Conservation (phyloP, 495 filamentous ascomycete genomes). For the Endocarpon pusillum region DNA sequence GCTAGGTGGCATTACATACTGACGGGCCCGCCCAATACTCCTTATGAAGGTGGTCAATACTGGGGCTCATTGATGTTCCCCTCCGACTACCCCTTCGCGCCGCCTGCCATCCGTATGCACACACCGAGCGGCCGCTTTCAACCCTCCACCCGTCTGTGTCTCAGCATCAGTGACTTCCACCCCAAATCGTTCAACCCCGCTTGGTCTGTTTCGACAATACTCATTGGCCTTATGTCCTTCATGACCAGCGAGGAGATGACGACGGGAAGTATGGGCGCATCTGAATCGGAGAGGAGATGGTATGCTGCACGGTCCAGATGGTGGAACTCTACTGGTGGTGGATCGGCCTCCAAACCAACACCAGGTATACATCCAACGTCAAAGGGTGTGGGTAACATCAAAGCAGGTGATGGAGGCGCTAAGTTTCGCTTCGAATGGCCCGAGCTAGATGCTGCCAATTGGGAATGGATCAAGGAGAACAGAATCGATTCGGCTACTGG, state of each 20-base stretch:
- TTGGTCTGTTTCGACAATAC: constrained; percentile 95
- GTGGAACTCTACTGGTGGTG: constrained; percentile 96
- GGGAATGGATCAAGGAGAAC: constrained; percentile 77
- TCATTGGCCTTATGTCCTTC: constrained; percentile 86
- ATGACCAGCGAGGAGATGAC: constrained; percentile 99
- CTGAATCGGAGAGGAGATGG: constrained; percentile 59
- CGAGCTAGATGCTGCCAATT: constrained; percentile 80
- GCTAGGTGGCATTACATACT: constrained; percentile 96
- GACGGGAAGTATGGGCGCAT: constrained; percentile 72
- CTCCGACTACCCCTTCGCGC: constrained; percentile 90
- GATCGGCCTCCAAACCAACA: constrained; percentile 41
- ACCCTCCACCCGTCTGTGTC: constrained; percentile 76
- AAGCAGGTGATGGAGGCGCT: constrained; percentile 76
- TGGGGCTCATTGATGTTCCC: constrained; percentile 96
- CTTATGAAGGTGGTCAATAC: constrained; percentile 90
- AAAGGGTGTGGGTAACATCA: constrained; percentile 48
- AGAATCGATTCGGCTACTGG: constrained; percentile 69
- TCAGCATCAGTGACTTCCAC: constrained; percentile 93
- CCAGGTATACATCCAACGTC: constrained; percentile 27
- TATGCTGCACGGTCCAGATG: constrained; percentile 66
- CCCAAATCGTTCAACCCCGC: constrained; percentile 95
- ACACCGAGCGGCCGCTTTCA: constrained; percentile 93
- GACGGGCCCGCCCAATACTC: constrained; percentile 85
- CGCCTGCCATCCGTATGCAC: constrained; percentile 96
- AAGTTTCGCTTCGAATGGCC: constrained; percentile 85